Base-by-base conservation (phyloP, 345 rosid species). In the Toxicodendron radicans region DNA sequence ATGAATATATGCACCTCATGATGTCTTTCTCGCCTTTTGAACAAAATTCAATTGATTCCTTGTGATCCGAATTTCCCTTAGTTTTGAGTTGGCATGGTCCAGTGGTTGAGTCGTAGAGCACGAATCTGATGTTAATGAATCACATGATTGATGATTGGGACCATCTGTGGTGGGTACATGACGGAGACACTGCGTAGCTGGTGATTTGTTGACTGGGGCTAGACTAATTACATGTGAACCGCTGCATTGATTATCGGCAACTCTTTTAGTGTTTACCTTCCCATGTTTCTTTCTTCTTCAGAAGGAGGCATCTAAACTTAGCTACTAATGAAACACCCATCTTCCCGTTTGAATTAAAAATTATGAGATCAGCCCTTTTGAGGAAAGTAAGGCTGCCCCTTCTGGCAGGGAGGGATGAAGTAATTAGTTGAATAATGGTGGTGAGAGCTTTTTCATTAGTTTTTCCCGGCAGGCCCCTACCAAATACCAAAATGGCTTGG, bases 151-250 rank as follows among this genome's bases (percentile, higher is more conserved):
- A 46, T 62, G 59, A 68, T 20, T 14, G 64, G 81, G 77, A 72
- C 87, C 76, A 68, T 24, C 41, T 41, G 10, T 68, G 59, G 41
- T 43, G 43, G 73, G 68, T 69, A 64, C 74, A 38, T 38, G 68
- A 51, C 38, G 57, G 64, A 68, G 80, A 73, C 70, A 75, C 33
- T 20, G 57, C 66, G 38, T 71, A 65, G 78, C 71, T 58, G 76
- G 58, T 59, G 56, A 72, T n/a, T 27, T 60, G 75, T 59, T 32
- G 68, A 32, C 43, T 20, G 18, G 3, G 38, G 17, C 18, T 33
- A 51, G 51, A 54, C 35, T 6, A 7, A 17, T 52, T 68, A 35
- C 71, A 66, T 67, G 45, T 51, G 71, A 51, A 51, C 58, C 32
- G 54, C 8, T 51, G 0, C 18, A 51, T 51, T 18, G 17, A 51